Conservation (phyloP, 768 basidiomycete genomes). For the Macrocybe gigantea region DNA sequence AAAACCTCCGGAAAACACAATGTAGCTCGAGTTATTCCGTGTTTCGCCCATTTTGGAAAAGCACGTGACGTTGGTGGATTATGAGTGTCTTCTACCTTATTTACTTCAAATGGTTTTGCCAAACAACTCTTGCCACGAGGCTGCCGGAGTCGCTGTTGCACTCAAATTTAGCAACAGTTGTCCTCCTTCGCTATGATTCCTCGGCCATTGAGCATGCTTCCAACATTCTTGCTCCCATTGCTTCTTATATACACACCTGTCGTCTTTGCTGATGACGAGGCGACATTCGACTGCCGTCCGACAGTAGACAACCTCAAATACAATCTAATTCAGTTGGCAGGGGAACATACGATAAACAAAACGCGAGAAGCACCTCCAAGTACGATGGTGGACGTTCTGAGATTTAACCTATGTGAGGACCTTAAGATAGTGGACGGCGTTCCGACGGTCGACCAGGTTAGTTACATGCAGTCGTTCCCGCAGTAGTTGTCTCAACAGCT, state of each 20-base stretch:
- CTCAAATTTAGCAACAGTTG: too few relatives aligned
- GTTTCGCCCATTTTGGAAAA: too few relatives aligned
- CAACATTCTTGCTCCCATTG: constrained; percentile 6
- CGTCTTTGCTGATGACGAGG: constrained; percentile 29
- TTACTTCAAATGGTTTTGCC: too few relatives aligned
- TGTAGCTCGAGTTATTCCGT: too few relatives aligned
- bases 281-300: constrained; percentile 51
- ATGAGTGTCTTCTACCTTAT: too few relatives aligned
- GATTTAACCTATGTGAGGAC: constrained; percentile 66
- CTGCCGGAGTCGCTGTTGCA: too few relatives aligned
- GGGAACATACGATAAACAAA: constrained; percentile 43
- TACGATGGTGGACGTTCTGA: constrained; percentile 49
- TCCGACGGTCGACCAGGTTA: constrained; percentile 62
- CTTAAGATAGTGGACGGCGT: constrained; percentile 41
- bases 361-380: constrained; percentile 61
- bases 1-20: too few relatives aligned
- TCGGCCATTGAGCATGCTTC: constrained; percentile 9
- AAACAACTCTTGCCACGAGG: too few relatives aligned
- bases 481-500: constrained; percentile 6
- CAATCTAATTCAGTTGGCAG: constrained; percentile 53
- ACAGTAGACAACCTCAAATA: constrained; percentile 38
- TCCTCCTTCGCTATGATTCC: constrained; percentile 14
- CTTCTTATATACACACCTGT: constrained; percentile 10
- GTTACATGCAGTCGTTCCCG: constrained; percentile 13
- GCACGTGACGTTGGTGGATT: too few relatives aligned